Conservation (phyloP, 441 rosid species). For the Euphorbia schlechtendalii region DNA sequence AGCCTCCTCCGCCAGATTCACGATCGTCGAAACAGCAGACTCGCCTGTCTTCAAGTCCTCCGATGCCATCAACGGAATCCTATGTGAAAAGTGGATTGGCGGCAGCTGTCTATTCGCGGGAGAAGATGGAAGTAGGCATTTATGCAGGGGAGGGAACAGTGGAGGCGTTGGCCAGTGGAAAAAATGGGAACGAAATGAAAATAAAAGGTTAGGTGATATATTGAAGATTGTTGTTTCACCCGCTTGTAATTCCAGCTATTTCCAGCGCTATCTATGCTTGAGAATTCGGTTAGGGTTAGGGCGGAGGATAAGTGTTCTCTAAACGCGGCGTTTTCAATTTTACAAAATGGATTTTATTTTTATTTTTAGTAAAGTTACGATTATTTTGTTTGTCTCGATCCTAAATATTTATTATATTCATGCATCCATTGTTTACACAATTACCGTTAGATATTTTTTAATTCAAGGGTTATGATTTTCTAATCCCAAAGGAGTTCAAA, state of each 20-base stretch:
- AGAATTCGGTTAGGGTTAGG: background rate
- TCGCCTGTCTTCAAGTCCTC: constrained; percentile 85
- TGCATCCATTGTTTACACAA: too few relatives aligned
- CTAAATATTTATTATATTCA: too few relatives aligned
- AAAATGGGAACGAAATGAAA: background rate
- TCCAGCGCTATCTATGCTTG: too few relatives aligned
- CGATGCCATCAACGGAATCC: constrained; percentile 61
- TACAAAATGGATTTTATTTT: too few relatives aligned
- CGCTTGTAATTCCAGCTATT: background rate
- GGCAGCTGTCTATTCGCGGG: background rate
- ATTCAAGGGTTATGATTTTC: too few relatives aligned
- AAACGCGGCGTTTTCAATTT: background rate
- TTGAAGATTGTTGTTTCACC: background rate
- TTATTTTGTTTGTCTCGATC: too few relatives aligned
- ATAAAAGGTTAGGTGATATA: too few relatives aligned
- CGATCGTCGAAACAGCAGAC: constrained; percentile 79
- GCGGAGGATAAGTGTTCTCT: background rate
- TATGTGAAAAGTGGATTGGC: constrained; percentile 12
- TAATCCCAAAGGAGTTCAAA: too few relatives aligned
- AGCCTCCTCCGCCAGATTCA: constrained; percentile 91
- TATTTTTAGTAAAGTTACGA: too few relatives aligned
- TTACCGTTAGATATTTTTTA: too few relatives aligned
- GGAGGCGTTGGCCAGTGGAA: constrained; percentile 8
- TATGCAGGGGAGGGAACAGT: constrained; percentile 1
- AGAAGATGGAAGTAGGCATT: constrained; percentile 8